phyloP scores from a whole-genome alignment of 2,329 filamentous ascomycete genomes.

The Colletotrichum ledebouriae region DNA sequence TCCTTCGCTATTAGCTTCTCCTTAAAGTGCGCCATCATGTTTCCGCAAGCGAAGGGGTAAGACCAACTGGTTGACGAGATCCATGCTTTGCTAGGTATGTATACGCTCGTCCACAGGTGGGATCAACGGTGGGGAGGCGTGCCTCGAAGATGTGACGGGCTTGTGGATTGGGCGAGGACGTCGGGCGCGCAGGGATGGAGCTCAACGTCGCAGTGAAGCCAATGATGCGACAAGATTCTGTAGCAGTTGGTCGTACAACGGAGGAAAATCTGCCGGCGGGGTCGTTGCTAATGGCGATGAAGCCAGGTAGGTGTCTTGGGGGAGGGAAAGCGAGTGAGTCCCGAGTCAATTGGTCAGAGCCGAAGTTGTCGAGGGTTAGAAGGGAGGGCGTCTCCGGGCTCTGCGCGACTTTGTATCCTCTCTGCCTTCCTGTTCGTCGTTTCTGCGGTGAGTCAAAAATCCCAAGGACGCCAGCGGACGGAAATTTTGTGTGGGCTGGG shows the following conservation, averaged over 20 bases:
- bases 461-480: slow-evolving; percentile 9
- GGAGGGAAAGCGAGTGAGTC: slow-evolving; percentile 16
- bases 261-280: slow-evolving; percentile 5
- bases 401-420: slow-evolving; percentile 38
- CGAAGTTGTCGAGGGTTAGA: slow-evolving; percentile 5
- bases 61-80: slow-evolving; percentile 68
- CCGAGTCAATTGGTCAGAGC: slow-evolving; percentile 34
- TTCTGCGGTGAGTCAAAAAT: slow-evolving; percentile 40
- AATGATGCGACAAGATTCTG: slow-evolving; percentile 37
- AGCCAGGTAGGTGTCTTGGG: background rate
- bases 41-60: slow-evolving; percentile 18
- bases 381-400: background rate
- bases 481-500: slow-evolving; percentile 41
- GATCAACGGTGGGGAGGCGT: too few relatives aligned
- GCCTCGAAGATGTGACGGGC: slow-evolving; percentile 14
- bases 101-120: background rate
- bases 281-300: background rate
- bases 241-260: slow-evolving; percentile 22
- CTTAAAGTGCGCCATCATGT: slow-evolving; percentile 37
- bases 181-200: slow-evolving; percentile 38
- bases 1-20: slow-evolving; percentile 40
- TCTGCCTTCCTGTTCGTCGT: slow-evolving; percentile 8
- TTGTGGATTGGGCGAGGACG: slow-evolving; percentile 27
- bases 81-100: slow-evolving; percentile 54
- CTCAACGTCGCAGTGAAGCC: slow-evolving; percentile 36